Evolutionary conservation across 768 basidiomycete genomes (phyloP), one percentile per base, ranked within the genome.

Genomic region (Termitomyces sp.): DNA sequence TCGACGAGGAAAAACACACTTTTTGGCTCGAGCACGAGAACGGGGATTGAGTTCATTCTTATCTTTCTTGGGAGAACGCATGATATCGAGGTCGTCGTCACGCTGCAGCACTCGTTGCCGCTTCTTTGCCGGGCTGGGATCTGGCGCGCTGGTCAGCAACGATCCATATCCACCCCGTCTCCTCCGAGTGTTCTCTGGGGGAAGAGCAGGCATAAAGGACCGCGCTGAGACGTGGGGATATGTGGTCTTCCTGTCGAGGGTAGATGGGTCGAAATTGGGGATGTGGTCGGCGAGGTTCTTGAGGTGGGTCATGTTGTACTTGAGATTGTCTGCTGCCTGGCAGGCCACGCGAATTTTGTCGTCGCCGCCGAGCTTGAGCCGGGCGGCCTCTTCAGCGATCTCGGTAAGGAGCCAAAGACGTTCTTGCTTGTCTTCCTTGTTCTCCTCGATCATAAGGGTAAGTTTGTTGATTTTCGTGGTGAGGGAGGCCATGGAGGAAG

Each of bases 291-390:
- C 74, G 35, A 91, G 79, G 23, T 76, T 73, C 49, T 76, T 76
- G 66, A 91, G 81, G 64, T 91, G 85, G 58, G 67, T 67, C 46
- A 78, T 72, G 69, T 90, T 85, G 9, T 72, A 71, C 65, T 86
- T 83, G 71, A 98, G 85, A 64, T 84, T 88, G 75, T 98, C 94
- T 38, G 91, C 91, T 28, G 94, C 94, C 60, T 86, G 87, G 63
- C 87, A 92, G 19, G 93, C 93, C 58, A 96, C 92, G 66, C 93
- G 84, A 71, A 98, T 96, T 78, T 98, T 98, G 83, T 98, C 97
- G 71, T 98, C 96, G 53, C 91, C 91, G 28, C 96, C 95, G 59
- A 94, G 82, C 71, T 94, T 93, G 73, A 97, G 88, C 45, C 91
- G 81, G 47, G 81, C 77, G 0, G 94, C 94, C 71, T 98, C 96